phyloP scores from a whole-genome alignment of 306 rosid species.

The Malus fusca region DNA sequence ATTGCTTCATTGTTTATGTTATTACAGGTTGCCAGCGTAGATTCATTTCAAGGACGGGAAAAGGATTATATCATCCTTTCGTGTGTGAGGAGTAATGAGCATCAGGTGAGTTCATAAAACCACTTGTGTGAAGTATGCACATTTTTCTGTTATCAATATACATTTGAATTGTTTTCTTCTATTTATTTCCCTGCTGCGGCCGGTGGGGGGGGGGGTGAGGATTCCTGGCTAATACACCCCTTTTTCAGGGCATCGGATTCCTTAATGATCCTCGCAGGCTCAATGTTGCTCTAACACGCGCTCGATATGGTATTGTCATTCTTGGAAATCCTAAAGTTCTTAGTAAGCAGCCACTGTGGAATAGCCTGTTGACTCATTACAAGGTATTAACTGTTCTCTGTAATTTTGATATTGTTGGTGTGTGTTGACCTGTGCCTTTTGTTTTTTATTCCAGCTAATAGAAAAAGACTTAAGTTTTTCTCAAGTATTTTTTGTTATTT shows the following conservation, averaged over 20 bases:
- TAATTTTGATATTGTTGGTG: background rate
- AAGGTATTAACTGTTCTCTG: slow-evolving; percentile 48
- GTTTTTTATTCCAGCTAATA: background rate
- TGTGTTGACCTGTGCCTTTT: slow-evolving; percentile 1
- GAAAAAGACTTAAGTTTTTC: background rate
- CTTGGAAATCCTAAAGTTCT: slow-evolving; percentile 97
- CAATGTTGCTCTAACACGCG: slow-evolving; percentile 95
- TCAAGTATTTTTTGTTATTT: background rate
- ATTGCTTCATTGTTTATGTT: slow-evolving; percentile 10
- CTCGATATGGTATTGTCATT: slow-evolving; percentile 97
- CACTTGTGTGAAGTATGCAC: too few species aligned
- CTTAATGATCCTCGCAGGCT: slow-evolving; percentile 97
- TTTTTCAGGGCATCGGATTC: slow-evolving; percentile 87
- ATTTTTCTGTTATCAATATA: background rate
- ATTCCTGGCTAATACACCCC: slow-evolving; percentile 17
- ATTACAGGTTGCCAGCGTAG: slow-evolving; percentile 96
- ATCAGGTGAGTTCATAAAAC: slow-evolving; percentile 58
- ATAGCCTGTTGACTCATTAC: slow-evolving; percentile 90
- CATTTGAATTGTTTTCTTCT: background rate
- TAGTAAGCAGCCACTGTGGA: slow-evolving; percentile 98
- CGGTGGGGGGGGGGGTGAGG: background rate
- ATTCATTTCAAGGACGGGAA: slow-evolving; percentile 99
- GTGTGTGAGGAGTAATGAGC: slow-evolving; percentile 97
- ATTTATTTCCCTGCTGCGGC: background rate
- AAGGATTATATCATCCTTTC: slow-evolving; percentile 95